Evolutionary conservation across 352 stramenopile genomes (phyloP), one percentile per base, ranked within the genome.

Genomic region (Phytophthora brassicae): DNA sequence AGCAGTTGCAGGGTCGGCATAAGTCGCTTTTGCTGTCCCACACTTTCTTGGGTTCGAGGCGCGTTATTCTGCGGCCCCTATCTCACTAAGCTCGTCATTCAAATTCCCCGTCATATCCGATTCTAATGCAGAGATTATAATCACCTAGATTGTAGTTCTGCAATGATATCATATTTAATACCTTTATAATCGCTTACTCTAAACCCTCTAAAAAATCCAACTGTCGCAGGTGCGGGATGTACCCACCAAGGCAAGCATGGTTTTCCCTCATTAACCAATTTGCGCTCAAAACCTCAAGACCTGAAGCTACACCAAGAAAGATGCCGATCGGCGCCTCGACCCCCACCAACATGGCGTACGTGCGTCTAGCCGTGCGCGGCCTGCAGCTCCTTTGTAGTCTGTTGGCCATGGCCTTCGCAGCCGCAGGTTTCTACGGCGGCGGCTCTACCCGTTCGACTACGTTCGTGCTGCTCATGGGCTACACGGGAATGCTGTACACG

Each of bases 381-480:
- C 14, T 75, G 11, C 77, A 93, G 69, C 79, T 90, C 66, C 8
- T 84, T 19, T 82, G 70, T 54, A 84, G 74, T 58, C 68, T 90
- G 14, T 42, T 88, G 45, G 73, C 81, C 38, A 61, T 93, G 50
- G 33, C 68, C 6, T 76, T 72, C 45, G 74, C 78, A 35, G 72
- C 72, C 28, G 70, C 64, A 1, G 60, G 64, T 17, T 77, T 71
- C 49, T 60, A 60, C 35, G 53, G 42, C 39, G 64, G 64, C n/a
- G 47, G 52, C 29, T 36, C 56, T 2, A 61, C 56, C 2, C 64
- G 50, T 47, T 70, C 64, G 16, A 61, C 68, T 56, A 85, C 71
- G 8, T 90, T 90, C 59, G 67, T 62, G 17, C 69, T 88, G 35
- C 60, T 90, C 29, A 79, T 88, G 70, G 68, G 74, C 17, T 89